Percentiles rank a stretch among this genome's conserved stretches.
phyloP scores from a whole-genome alignment of 2,329 filamentous ascomycete species.

The Biscogniauxia marginata region DNA sequence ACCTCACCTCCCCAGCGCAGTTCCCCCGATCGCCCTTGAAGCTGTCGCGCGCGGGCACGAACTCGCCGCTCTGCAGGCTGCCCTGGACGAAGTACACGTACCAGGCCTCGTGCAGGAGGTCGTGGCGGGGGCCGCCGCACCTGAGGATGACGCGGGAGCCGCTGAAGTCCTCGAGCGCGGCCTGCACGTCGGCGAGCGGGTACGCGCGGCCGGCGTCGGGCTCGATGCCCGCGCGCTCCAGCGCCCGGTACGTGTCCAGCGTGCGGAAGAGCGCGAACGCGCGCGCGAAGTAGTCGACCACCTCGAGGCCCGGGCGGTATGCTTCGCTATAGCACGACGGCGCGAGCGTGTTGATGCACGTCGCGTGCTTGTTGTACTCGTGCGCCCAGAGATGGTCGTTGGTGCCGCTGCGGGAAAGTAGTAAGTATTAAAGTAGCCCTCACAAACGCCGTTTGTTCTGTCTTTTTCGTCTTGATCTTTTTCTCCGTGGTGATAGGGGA shows the following conservation, averaged over 20 bases:
- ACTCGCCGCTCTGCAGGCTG: conserved; percentile 48
- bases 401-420: conserved; percentile 29
- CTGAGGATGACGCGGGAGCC: conserved; percentile 45
- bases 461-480: no score
- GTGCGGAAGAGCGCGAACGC: conserved; percentile 41
- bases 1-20: conserved; percentile 39
- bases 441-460: no score
- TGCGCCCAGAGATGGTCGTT: conserved; percentile 61
- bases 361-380: conserved; percentile 72
- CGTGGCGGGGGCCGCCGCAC: conserved; percentile 37
- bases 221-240: conserved; percentile 38
- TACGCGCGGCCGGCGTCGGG: conserved; percentile 38
- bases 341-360: conserved; percentile 68
- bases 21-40: conserved; percentile 40
- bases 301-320: conserved; percentile 41
- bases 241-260: conserved; percentile 43
- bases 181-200: conserved; percentile 41
- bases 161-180: conserved; percentile 43
- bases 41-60: conserved; percentile 42
- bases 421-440: background rate
- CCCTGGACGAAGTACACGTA: conserved; percentile 54
- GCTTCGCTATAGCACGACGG: conserved; percentile 62
- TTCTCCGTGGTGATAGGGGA: background rate
- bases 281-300: conserved; percentile 46
- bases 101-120: conserved; percentile 51